Base-by-base conservation (phyloP, 306 rosid genomes). In the Glycine latifolia region DNA sequence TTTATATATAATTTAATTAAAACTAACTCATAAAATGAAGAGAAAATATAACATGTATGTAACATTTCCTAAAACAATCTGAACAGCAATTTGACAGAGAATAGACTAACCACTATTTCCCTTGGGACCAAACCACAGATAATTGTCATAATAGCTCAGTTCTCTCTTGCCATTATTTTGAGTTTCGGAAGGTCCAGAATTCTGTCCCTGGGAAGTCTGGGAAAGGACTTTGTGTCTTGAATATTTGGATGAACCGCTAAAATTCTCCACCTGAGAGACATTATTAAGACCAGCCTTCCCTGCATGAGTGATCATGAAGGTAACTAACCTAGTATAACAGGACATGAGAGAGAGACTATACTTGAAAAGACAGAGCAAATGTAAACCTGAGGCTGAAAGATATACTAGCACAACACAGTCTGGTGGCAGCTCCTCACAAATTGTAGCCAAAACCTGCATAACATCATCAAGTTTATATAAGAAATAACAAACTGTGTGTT, bases 401-500 rank as follows among this genome's bases (percentile, higher is more conserved):
- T 96, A 94, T 66, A 94, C 77, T 63, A 96, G 94, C 85, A 92
- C 90, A 31, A 96, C 78, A 81, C 98, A 80, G 87, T 96, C 98
- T 61, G 91, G 87, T 58, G 91, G 94, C 48, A 96, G 97, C 84
- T 96, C 98, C 91, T 96, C 98, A 62, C 97, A 96, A 84, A 94
- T 87, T 76, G 98, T 94, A 12, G 99, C 99, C 97, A 96, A 79
- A 85, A 94, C 94, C 99, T 96, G 90, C 60, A 55, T 16, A 79
- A 68, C 68, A 84, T 85, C 81, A 60, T 49, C 54, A 59, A 71
- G 66, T 78, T 80, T 60, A 78, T 71, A 75, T 82, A 82, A 85
- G 78, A 83, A 67, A 81, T 52, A 50, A 67, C 55, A 74, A 73
- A 73, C 73, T 44, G 69, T 26, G 16, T 9, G 60, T 47, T 35